Conservation (phyloP, 371 early-diverging fungal genomes). For the Mortierella sp. region DNA sequence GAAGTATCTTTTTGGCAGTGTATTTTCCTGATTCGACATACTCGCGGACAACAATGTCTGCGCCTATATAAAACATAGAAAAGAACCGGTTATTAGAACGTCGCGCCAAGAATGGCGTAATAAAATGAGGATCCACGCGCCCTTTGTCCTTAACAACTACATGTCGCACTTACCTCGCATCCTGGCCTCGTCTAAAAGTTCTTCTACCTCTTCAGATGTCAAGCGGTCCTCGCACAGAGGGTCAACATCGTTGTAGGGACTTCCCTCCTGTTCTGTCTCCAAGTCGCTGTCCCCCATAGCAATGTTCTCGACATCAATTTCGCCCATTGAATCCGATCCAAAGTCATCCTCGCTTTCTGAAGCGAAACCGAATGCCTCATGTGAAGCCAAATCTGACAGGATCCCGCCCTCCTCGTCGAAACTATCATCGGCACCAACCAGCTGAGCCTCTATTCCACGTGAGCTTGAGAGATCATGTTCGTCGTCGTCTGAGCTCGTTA, state of each 20-base stretch:
- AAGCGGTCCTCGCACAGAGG: conserved; percentile 34
- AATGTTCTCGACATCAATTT: conserved; percentile 46
- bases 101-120: not conserved
- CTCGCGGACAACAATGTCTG: conserved; percentile 32
- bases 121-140: not conserved
- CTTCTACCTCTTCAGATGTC: conserved; percentile 33
- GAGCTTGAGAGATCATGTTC: conserved; percentile 9
- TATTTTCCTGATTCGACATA: conserved; percentile 23
- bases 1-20: conserved; percentile 39
- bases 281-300: conserved; percentile 30
- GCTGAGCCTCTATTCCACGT: not conserved
- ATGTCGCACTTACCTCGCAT: conserved; percentile 31
- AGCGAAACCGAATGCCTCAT: not conserved
- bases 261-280: conserved; percentile 26
- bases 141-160: too few species aligned
- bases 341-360: conserved; percentile 28
- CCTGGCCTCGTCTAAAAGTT: conserved; percentile 43
- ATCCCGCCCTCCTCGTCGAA: conserved; percentile 53
- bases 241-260: conserved; percentile 42
- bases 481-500: conserved; percentile 26
- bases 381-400: conserved; percentile 4
- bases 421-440: conserved; percentile 36
- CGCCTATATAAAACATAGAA: conserved; percentile 17
- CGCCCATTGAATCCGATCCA: conserved; percentile 44
- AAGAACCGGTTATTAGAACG: not conserved